These are phyloP conservation scores for Apiospora kogelbergensis DNA, from an alignment of 2,329 filamentous ascomycete species.

Conservation along the genomic window DNA sequence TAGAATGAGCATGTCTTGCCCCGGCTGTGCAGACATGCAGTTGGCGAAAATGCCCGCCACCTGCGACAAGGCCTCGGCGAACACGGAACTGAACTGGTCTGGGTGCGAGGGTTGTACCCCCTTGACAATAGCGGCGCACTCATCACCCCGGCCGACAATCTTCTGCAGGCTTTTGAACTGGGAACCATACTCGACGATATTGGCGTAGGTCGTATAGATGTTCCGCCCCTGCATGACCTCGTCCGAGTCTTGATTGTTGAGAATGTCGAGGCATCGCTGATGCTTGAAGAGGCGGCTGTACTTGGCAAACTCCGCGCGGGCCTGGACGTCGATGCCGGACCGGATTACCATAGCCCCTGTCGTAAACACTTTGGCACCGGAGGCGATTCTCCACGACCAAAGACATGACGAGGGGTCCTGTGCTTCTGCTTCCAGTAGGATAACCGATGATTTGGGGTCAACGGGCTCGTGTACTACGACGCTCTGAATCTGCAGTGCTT, in stretches of 20 bases:
- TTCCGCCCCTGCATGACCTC: conserved; percentile 34
- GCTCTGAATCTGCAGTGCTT: conserved; percentile 17
- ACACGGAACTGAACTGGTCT: conserved; percentile 16
- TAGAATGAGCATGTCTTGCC: conserved; percentile 33
- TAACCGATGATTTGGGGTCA: conserved; percentile 12
- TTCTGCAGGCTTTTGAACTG: conserved; percentile 31
- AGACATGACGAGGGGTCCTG: conserved; percentile 11
- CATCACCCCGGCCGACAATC: conserved; percentile 25
- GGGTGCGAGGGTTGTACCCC: too few species aligned
- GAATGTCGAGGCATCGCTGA: neutral
- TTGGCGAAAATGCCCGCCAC: conserved; percentile 38
- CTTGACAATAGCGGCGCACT: conserved; percentile 24
- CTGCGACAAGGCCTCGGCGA: conserved; percentile 35
- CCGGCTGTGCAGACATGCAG: conserved; percentile 28
- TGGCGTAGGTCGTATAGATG: conserved; percentile 36
- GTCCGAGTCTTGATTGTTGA: conserved; percentile 29
- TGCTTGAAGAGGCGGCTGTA: neutral
- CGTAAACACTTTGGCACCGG: neutral
- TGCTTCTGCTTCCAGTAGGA: conserved; percentile 30
- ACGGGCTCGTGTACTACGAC: conserved; percentile 11
- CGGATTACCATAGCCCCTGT: neutral
- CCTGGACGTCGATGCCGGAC: neutral
- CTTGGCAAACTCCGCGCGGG: neutral
- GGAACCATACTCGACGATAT: conserved; percentile 33
- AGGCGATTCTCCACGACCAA: conserved; percentile 30